Base-by-base conservation (phyloP, 2,329 filamentous ascomycete species). In the Penicillium capsulatum region DNA sequence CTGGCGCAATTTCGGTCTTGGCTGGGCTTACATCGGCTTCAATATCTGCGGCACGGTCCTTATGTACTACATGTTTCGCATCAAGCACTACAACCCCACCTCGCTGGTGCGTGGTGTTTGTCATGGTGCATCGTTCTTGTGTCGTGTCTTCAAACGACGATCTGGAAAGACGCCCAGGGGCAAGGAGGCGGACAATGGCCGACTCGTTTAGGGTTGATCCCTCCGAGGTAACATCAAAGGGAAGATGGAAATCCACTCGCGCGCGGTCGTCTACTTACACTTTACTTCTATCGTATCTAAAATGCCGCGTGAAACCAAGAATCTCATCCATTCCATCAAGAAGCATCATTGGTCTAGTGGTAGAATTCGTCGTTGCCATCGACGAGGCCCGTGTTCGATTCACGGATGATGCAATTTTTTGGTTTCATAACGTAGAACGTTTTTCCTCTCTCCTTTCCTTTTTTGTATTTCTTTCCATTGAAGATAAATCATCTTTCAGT, bases 1-100 rank as follows among this genome's bases (percentile, higher is more conserved):
- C 17, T 87, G 82, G 82, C 73, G 81, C 41, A 83, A 87, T 58
- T 83, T 82, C 56, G 83, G 80, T 2, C 63, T 84, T 17, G 64
- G 81, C 36, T 81, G 75, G 68, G 73, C 69, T 0, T 83, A 77
- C 44, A 71, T 81, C 39, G 57, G 69, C 9, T 78, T 81, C 57
- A 83, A 83, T 54, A 60, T 80, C n/a, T 60, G 61, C 19, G 76
- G 68, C 0, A 76, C 78, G 0, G 59, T 82, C 29, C 58, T 67
- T 2, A 55, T 81, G 24, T 83, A 82, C 55, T 82, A 68, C 47
- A 40, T 64, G 38, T 61, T 67, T 47, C 56, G 65, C 2, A 61
- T 68, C 24, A 61, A 55, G 34, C 73, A 72, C 57, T 76, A 39
- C 69, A 60, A 58, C 32, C 57, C 59, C 2, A 61, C 55, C 2